Conservation (phyloP, 1,284 basidiomycete species). For the Fomitiporia mediterranea region DNA sequence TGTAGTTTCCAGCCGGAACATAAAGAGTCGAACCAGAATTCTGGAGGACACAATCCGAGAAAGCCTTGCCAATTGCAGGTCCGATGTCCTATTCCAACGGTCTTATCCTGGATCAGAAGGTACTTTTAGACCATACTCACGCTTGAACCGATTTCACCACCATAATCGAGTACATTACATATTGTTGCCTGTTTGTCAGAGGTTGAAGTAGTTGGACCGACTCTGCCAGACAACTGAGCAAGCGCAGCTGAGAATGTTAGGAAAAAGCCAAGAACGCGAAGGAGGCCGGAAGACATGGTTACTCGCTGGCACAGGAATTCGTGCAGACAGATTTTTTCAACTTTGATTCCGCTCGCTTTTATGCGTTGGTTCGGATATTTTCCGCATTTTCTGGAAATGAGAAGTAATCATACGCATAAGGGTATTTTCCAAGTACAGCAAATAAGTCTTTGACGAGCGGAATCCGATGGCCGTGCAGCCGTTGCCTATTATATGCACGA, state of each 20-base stretch:
- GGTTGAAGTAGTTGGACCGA: conserved; percentile 30
- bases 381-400: background rate
- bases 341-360: background rate
- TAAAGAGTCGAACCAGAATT: conserved; percentile 24
- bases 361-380: background rate
- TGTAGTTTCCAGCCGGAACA: conserved; percentile 25
- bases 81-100: conserved; percentile 28
- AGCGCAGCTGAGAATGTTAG: background rate
- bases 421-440: background rate
- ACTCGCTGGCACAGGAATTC: background rate
- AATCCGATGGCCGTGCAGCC: no score
- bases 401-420: background rate
- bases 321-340: background rate
- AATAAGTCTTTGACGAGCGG: background rate
- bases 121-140: conserved; percentile 6
- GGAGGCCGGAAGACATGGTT: conserved; percentile 11
- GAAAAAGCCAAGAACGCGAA: background rate
- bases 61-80: conserved; percentile 32
- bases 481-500: no score
- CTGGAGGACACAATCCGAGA: conserved; percentile 27
- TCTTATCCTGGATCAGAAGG: background rate
- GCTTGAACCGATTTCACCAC: conserved; percentile 29
- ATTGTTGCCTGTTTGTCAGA: conserved; percentile 28
- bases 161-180: conserved; percentile 33
- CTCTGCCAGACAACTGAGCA: conserved; percentile 29